Percentiles rank a stretch among this genome's conserved stretches.
phyloP scores from a whole-genome alignment of 768 basidiomycete genomes.

The Lentinula boryana region DNA sequence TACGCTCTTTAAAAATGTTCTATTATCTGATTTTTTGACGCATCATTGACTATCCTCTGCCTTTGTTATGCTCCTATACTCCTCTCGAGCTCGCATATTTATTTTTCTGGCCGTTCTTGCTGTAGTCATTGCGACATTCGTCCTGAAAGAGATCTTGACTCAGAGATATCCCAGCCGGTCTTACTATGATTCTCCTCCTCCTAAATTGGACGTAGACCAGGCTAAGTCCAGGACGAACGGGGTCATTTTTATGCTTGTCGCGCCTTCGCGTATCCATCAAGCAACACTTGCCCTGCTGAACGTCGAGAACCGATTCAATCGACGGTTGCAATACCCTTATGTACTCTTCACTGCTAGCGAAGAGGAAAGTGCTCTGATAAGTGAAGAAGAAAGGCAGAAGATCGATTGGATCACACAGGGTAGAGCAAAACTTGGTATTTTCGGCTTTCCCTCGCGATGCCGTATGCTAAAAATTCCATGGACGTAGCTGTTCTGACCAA shows the following conservation, averaged over 20 bases:
- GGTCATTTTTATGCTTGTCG: constrained; percentile 22
- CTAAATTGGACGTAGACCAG: not conserved
- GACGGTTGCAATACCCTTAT: constrained; percentile 23
- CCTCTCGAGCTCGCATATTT: constrained; percentile 1
- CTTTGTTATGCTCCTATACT: not conserved
- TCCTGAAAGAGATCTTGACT: not conserved
- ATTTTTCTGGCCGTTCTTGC: not conserved
- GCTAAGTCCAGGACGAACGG: constrained; percentile 13
- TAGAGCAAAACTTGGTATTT: constrained; percentile 20
- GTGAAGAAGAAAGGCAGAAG: constrained; percentile 17
- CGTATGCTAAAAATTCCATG: not conserved
- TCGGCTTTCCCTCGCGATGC: not conserved
- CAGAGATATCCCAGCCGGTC: not conserved
- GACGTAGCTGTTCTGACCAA: constrained; percentile 14
- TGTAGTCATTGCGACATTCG: not conserved
- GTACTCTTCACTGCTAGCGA: constrained; percentile 21
- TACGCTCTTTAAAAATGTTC: too few species aligned
- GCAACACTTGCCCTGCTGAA: constrained; percentile 21
- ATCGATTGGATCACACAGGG: constrained; percentile 21
- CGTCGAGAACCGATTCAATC: constrained; percentile 24
- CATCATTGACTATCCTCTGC: not conserved
- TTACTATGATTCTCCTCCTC: not conserved
- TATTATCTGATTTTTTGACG: not conserved
- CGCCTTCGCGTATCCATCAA: constrained; percentile 20
- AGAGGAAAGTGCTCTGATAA: constrained; percentile 16